Evolutionary conservation across 352 stramenopile species (phyloP).

Genomic region (Pythium rishiriense): DNA sequence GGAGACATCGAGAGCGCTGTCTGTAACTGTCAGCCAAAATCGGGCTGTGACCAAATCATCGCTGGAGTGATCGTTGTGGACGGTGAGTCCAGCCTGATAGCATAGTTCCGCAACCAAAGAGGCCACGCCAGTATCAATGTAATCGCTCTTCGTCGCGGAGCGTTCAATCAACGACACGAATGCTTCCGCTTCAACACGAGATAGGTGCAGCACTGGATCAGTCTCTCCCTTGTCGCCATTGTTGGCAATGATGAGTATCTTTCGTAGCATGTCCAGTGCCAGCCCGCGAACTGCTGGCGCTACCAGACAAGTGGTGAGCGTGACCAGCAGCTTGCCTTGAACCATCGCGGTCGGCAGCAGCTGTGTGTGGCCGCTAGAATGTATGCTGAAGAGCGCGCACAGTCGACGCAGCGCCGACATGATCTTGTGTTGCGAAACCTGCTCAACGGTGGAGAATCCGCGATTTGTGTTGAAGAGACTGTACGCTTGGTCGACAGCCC

Average conservation of each 20-base stretch:
- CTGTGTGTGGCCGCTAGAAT: neutral
- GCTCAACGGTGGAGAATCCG: neutral
- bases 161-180: slow-evolving; percentile 15
- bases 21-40: neutral
- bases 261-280: slow-evolving; percentile 1
- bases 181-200: neutral
- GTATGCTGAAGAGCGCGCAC: slow-evolving; percentile 12
- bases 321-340: slow-evolving; percentile 20
- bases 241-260: neutral
- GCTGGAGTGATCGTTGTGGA: neutral
- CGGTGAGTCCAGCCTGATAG: neutral
- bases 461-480: neutral
- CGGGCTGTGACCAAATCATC: neutral
- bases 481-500: slow-evolving; percentile 8
- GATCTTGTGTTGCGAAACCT: slow-evolving; percentile 1
- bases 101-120: slow-evolving; percentile 4
- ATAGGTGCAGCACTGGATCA: slow-evolving; percentile 3
- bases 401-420: slow-evolving; percentile 3
- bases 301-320: neutral
- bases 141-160: neutral
- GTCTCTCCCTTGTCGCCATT: neutral
- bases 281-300: neutral
- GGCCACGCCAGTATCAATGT: neutral
- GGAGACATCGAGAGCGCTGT: neutral
- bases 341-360: neutral